Percentiles rank a stretch among this genome's conserved stretches.
These are phyloP conservation scores for Coniochaeta prunicola DNA, from an alignment of 2,329 filamentous ascomycete species.

Conservation along the genomic window DNA sequence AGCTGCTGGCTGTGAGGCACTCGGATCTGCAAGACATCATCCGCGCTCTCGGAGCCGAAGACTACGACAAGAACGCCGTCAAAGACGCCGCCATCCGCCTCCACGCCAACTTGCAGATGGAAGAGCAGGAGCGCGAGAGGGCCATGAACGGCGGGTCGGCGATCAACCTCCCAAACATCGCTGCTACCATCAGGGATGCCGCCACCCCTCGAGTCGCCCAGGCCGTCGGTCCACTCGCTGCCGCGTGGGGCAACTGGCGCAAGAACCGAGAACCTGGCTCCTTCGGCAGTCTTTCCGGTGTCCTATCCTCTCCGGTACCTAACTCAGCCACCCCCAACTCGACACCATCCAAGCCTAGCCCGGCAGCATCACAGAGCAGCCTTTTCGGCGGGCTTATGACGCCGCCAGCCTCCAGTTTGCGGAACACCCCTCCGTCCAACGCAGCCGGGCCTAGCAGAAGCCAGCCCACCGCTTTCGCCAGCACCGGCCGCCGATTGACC, in stretches of 20 bases:
- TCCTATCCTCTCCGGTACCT: conserved; percentile 33
- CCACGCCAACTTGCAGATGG: conserved; percentile 94
- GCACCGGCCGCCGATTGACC: conserved; percentile 51
- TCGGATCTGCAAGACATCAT: conserved; percentile 93
- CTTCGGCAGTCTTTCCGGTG: conserved; percentile 40
- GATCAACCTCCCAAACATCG: conserved; percentile 66
- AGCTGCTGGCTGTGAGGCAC: conserved; percentile 82
- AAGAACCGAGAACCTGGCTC: conserved; percentile 50
- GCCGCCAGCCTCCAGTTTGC: conserved; percentile 70
- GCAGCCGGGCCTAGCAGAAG: conserved; percentile 10
- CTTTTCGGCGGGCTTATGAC: conserved; percentile 79
- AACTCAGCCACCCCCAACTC: conserved; percentile 17
- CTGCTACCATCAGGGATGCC: conserved; percentile 68
- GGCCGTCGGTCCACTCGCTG: conserved; percentile 67
- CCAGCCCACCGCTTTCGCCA: conserved; percentile 55
- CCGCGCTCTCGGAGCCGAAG: conserved; percentile 63
- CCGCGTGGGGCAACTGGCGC: conserved; percentile 96
- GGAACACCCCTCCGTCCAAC: conserved; percentile 46
- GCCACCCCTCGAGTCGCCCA: conserved; percentile 78
- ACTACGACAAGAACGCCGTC: conserved; percentile 70
- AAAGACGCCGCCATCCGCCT: conserved; percentile 89
- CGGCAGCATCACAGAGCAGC: conserved; percentile 45
- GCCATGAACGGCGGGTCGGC: conserved; percentile 64
- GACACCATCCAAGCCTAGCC: conserved; percentile 54
- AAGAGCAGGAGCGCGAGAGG: conserved; percentile 89